These are phyloP conservation scores for Talaromyces sp. DNA, from an alignment of 2,329 filamentous ascomycete genomes.

Conservation along the genomic window DNA sequence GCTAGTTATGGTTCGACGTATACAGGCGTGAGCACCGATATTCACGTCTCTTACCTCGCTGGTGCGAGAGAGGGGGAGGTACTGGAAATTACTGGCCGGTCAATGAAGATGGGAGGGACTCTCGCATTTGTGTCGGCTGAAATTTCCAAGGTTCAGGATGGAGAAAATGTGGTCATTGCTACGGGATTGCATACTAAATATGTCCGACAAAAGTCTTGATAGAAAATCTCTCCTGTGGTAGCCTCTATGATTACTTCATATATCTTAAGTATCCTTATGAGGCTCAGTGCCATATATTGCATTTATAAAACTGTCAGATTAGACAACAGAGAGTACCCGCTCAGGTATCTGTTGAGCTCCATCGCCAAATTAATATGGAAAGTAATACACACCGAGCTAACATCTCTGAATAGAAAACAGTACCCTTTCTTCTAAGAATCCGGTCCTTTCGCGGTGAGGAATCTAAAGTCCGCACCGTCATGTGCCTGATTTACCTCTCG, in stretches of 20 bases:
- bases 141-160: not conserved
- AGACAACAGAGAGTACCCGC: not conserved
- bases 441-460: slow-evolving; percentile 28
- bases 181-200: not conserved
- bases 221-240: too few relatives aligned
- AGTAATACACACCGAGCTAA: not conserved
- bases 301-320: too few relatives aligned
- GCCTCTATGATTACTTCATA: too few relatives aligned
- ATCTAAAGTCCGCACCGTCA: slow-evolving; percentile 41
- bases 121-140: not conserved
- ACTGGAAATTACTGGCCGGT: not conserved
- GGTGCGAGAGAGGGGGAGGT: not conserved
- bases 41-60: not conserved
- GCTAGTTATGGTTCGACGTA: not conserved
- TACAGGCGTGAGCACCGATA: not conserved
- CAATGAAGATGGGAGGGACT: not conserved
- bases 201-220: not conserved
- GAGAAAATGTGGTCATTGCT: not conserved
- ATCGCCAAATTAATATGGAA: not conserved
- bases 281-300: too few relatives aligned
- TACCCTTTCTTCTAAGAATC: not conserved
- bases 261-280: too few relatives aligned
- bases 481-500: slow-evolving; percentile 43
- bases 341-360: not conserved
- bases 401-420: not conserved